These are phyloP conservation scores for Sphagnum fallax DNA, from an alignment of 228 moss, liverwort and hornwort genomes.

Conservation along the genomic window DNA sequence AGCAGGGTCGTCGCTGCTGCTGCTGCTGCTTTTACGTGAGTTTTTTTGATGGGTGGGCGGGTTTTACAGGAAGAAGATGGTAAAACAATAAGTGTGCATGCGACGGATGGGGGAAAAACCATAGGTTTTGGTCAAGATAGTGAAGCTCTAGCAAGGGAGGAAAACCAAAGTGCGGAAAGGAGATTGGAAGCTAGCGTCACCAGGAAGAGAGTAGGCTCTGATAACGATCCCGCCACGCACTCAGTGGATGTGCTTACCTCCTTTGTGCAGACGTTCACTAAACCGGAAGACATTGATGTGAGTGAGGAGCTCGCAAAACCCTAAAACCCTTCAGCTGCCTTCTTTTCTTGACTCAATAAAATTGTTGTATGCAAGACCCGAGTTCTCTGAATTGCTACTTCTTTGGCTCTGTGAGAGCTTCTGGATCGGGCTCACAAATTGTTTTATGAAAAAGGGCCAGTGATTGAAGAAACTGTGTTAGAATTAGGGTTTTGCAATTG, in stretches of 20 bases:
- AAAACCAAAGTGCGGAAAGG: conserved; percentile 44
- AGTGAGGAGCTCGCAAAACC: background rate
- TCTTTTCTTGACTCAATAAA: background rate
- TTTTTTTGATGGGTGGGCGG: background rate
- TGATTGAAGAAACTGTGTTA: background rate
- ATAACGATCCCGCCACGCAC: conserved; percentile 32
- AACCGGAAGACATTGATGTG: conserved; percentile 45
- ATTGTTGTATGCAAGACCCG: too few species aligned
- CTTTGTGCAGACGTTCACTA: conserved; percentile 37
- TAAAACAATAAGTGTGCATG: too few species aligned
- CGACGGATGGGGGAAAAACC: too few species aligned
- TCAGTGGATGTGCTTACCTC: conserved; percentile 38
- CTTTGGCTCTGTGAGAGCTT: too few species aligned
- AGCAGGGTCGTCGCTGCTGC: background rate
- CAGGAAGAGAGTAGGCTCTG: conserved; percentile 17
- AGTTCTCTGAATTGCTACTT: too few species aligned
- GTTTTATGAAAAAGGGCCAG: background rate
- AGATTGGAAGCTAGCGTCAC: conserved; percentile 37
- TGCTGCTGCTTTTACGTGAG: too few species aligned
- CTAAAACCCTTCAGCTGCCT: background rate
- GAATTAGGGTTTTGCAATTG: background rate
- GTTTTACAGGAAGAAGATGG: too few species aligned
- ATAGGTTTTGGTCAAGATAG: conserved; percentile 43
- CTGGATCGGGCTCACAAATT: background rate
- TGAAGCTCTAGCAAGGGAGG: conserved; percentile 34